Conservation (phyloP, 306 rosid species). For the Coriaria nepalensis region DNA sequence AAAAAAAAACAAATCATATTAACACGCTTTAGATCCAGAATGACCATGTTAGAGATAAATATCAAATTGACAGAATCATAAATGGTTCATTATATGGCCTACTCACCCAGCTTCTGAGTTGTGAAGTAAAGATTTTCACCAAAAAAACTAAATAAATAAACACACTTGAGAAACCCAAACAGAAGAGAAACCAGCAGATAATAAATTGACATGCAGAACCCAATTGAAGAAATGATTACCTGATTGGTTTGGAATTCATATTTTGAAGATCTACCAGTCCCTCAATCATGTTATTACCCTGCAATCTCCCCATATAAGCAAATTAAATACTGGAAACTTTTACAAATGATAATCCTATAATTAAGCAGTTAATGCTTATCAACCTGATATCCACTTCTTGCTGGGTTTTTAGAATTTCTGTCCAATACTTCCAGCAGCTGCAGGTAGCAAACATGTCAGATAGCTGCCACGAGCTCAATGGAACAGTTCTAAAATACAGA, state of each 20-base stretch:
- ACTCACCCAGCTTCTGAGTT: too few relatives aligned
- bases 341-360: slow-evolving; percentile 13
- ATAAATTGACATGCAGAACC: too few relatives aligned
- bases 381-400: slow-evolving; percentile 41
- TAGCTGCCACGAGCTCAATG: slow-evolving; percentile 15
- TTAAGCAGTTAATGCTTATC: slow-evolving; percentile 10
- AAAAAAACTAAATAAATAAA: too few relatives aligned
- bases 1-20: too few relatives aligned
- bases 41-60: too few relatives aligned
- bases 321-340: slow-evolving; percentile 15
- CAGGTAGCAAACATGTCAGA: slow-evolving; percentile 17
- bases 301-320: slow-evolving; percentile 19
- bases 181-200: too few relatives aligned
- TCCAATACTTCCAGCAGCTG: slow-evolving; percentile 49
- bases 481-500: neutral
- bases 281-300: slow-evolving; percentile 33
- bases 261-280: slow-evolving; percentile 50
- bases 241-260: slow-evolving; percentile 49
- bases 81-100: too few relatives aligned
- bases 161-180: too few relatives aligned
- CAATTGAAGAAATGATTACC: slow-evolving; percentile 19
- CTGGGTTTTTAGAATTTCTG: slow-evolving; percentile 27
- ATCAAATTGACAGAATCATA: too few relatives aligned
- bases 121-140: too few relatives aligned
- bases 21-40: too few relatives aligned